Percentiles rank a stretch among this genome's conserved stretches.
phyloP scores from a whole-genome alignment of 2,329 filamentous ascomycete genomes.

The Ophiostoma australiae region DNA sequence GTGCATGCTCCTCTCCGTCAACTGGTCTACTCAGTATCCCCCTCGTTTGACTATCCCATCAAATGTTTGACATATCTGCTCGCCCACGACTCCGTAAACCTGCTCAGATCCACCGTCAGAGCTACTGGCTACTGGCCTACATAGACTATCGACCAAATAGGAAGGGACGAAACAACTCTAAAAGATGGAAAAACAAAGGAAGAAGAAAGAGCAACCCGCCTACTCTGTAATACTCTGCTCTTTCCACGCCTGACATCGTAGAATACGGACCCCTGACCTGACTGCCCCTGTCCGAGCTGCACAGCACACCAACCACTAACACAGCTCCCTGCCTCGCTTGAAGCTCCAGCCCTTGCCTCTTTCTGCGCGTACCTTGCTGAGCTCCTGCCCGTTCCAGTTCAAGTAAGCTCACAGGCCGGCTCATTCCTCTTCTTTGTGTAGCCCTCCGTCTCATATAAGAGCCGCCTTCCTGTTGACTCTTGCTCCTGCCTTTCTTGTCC shows the following conservation, averaged over 20 bases:
- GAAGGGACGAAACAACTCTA: constrained; percentile 3
- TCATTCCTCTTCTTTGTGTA: neutral
- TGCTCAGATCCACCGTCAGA: constrained; percentile 1
- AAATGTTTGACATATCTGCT: neutral
- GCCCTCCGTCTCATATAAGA: neutral
- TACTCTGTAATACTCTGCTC: neutral
- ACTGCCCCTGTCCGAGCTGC: neutral
- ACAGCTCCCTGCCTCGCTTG: neutral
- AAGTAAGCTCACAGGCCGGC: too few species aligned
- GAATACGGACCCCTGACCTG: constrained; percentile 7
- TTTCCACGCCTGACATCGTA: neutral
- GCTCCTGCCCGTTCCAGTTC: neutral
- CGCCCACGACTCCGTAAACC: neutral
- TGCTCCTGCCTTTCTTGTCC: neutral
- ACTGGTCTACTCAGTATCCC: neutral
- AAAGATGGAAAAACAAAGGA: neutral
- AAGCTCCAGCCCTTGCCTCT: neutral
- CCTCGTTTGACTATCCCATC: neutral
- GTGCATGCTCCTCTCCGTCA: too few species aligned
- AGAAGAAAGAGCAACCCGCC: too few species aligned
- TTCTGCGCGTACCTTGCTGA: neutral
- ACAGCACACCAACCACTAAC: neutral
- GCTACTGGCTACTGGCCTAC: neutral
- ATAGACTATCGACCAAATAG: neutral
- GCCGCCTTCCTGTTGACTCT: neutral